A percentile compares a stretch with the other conserved stretches of the same genome.
Conservation (phyloP, 148 eudicot species). For the Talinum fruticosum region DNA sequence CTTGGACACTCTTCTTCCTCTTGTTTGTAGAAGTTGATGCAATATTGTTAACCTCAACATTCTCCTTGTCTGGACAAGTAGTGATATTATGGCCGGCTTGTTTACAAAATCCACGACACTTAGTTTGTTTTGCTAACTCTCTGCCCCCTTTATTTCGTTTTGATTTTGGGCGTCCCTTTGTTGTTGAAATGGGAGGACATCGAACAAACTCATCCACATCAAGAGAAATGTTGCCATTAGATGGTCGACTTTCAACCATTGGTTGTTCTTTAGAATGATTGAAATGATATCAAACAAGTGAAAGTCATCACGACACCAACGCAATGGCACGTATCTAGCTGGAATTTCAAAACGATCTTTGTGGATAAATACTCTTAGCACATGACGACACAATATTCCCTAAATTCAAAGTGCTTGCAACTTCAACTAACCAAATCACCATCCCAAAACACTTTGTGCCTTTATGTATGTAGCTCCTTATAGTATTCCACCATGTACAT, state of each 20-base stretch:
- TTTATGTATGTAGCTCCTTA: background rate
- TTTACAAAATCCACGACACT: background rate
- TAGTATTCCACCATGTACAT: background rate
- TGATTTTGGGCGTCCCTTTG: no score
- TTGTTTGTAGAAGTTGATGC: no score
- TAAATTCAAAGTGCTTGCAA: constrained; percentile 21
- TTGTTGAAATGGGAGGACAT: constrained; percentile 16
- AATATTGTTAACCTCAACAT: no score
- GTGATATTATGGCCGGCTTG: constrained; percentile 4
- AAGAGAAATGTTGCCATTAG: background rate
- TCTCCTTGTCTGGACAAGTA: background rate
- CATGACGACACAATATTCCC: constrained; percentile 19
- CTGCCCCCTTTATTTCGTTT: constrained; percentile 10
- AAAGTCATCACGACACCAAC: background rate
- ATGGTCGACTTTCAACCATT: background rate
- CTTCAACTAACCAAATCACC: constrained; percentile 7
- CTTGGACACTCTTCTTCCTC: no score
- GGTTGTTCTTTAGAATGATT: background rate
- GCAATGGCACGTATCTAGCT: background rate
- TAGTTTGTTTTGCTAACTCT: constrained; percentile 6
- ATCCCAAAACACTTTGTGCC: constrained; percentile 7
- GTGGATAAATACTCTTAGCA: constrained; percentile 8
- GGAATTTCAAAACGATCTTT: constrained; percentile 17
- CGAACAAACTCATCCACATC: background rate
- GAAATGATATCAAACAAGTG: background rate